Conservation (phyloP, 1,284 basidiomycete species). For the Nidula niveotomentosa region DNA sequence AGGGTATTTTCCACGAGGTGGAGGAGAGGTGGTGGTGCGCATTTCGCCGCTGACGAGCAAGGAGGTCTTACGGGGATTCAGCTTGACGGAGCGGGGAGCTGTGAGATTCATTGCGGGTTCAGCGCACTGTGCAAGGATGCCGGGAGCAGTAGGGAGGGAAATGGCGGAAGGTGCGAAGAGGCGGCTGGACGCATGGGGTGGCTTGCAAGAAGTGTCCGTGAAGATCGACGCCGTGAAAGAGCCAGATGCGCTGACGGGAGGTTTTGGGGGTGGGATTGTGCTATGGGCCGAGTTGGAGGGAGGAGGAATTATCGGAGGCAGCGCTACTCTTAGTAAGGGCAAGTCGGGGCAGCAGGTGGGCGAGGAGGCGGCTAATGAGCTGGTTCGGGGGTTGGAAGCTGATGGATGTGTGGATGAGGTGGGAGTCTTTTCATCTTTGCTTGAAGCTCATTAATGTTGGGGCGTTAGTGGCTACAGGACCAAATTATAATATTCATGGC, state of each 20-base stretch:
- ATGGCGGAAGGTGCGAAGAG: constrained; percentile 53
- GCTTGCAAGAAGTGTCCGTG: constrained; percentile 18
- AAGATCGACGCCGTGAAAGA: constrained; percentile 49
- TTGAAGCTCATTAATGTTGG: neutral
- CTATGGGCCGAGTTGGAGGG: constrained; percentile 69
- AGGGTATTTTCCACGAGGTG: constrained; percentile 72
- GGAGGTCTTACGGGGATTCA: constrained; percentile 44
- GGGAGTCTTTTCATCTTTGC: constrained; percentile 5
- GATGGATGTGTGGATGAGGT: constrained; percentile 74
- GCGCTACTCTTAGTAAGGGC: constrained; percentile 55
- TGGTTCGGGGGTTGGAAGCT: constrained; percentile 51
- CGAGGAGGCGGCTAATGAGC: constrained; percentile 53
- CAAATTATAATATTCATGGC: constrained; percentile 77
- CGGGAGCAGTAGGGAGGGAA: constrained; percentile 43
- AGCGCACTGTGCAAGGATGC: constrained; percentile 64
- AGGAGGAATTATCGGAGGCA: constrained; percentile 65
- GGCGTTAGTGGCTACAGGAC: constrained; percentile 49
- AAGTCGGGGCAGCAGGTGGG: constrained; percentile 47
- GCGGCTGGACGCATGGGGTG: constrained; percentile 27
- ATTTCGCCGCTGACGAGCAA: constrained; percentile 33
- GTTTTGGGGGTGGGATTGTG: constrained; percentile 66
- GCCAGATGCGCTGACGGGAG: constrained; percentile 42
- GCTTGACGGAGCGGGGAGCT: constrained; percentile 51
- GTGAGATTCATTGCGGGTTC: constrained; percentile 50
- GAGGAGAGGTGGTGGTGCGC: constrained; percentile 53